Conservation (phyloP, 768 basidiomycete species). For the Mycena maculata region DNA sequence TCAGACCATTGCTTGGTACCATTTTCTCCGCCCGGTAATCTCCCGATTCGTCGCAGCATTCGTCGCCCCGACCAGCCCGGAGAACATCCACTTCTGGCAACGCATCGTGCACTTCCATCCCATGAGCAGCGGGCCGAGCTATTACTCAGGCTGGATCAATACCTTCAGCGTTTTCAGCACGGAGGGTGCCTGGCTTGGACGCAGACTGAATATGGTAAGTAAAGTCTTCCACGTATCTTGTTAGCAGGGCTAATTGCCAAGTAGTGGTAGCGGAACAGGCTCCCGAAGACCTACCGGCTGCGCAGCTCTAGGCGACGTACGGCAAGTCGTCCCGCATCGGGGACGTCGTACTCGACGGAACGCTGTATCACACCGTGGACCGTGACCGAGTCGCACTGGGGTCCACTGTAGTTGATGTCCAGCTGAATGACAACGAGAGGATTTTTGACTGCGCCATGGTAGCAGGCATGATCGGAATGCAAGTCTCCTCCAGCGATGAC, state of each 20-base stretch:
- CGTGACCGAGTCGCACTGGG: not conserved
- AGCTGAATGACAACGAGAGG: not conserved
- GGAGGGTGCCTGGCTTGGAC: slow-evolving; percentile 10
- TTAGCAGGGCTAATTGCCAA: too few relatives aligned
- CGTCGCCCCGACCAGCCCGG: slow-evolving; percentile 25
- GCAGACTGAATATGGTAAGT: not conserved
- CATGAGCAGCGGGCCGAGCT: slow-evolving; percentile 4
- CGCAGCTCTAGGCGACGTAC: not conserved
- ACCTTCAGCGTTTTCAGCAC: slow-evolving; percentile 4
- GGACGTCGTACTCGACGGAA: not conserved
- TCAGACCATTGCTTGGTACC: slow-evolving; percentile 48
- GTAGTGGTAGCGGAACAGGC: too few relatives aligned
- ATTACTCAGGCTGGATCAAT: slow-evolving; percentile 14
- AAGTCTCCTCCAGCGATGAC: not conserved
- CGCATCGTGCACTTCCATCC: slow-evolving; percentile 8
- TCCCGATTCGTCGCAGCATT: slow-evolving; percentile 51
- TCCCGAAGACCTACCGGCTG: not conserved
- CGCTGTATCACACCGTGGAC: slow-evolving; percentile 1
- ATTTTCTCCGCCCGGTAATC: slow-evolving; percentile 54
- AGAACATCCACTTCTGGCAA: slow-evolving; percentile 16
- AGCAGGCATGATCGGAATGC: slow-evolving; percentile 12
- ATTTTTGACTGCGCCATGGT: slow-evolving; percentile 2
- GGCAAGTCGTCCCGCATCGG: not conserved
- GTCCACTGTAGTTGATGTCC: slow-evolving; percentile 4
- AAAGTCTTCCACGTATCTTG: not conserved